phyloP scores from a whole-genome alignment of 2,329 filamentous ascomycete genomes.

The Phyllosticta ampelicida region DNA sequence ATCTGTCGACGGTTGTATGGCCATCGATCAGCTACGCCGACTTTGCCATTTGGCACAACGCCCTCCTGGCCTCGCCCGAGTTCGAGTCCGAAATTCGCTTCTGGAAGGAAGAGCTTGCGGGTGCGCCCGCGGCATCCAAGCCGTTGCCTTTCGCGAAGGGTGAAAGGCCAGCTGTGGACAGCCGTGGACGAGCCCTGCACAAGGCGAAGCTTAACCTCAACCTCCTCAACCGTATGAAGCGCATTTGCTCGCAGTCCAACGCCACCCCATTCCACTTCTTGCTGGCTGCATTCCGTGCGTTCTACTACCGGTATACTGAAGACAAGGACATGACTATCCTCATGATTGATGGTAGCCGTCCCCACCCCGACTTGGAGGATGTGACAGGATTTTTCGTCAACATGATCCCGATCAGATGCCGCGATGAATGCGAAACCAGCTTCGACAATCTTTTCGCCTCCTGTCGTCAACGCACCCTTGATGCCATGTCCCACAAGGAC shows the following conservation, averaged over 20 bases:
- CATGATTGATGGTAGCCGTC: slow-evolving; percentile 36
- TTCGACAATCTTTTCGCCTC: slow-evolving; percentile 16
- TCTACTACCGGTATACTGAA: slow-evolving; percentile 25
- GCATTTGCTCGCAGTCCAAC: slow-evolving; percentile 16
- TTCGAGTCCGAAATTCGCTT: slow-evolving; percentile 12
- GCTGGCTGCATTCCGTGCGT: slow-evolving; percentile 31
- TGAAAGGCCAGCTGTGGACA: slow-evolving; percentile 10
- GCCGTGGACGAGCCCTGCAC: slow-evolving; percentile 12
- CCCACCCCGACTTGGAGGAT: slow-evolving; percentile 20
- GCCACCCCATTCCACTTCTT: slow-evolving; percentile 37
- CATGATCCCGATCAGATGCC: slow-evolving; percentile 37
- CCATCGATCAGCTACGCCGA: slow-evolving; percentile 16
- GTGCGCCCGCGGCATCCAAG: slow-evolving; percentile 9
- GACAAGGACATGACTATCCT: slow-evolving; percentile 37
- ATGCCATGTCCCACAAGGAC: slow-evolving; percentile 32
- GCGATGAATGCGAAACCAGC: slow-evolving; percentile 12
- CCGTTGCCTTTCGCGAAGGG: slow-evolving; percentile 14
- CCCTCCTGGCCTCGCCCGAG: slow-evolving; percentile 12
- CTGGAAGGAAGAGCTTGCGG: slow-evolving; percentile 13
- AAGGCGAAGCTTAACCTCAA: slow-evolving; percentile 11
- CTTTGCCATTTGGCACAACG: slow-evolving; percentile 18
- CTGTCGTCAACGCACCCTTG: slow-evolving; percentile 16
- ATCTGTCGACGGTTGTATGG: slow-evolving; percentile 14
- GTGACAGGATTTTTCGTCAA: slow-evolving; percentile 42
- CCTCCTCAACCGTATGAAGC: slow-evolving; percentile 18